Conservation (phyloP, 2,329 filamentous ascomycete species). For the Neophaeococcomyces mojaviensis region DNA sequence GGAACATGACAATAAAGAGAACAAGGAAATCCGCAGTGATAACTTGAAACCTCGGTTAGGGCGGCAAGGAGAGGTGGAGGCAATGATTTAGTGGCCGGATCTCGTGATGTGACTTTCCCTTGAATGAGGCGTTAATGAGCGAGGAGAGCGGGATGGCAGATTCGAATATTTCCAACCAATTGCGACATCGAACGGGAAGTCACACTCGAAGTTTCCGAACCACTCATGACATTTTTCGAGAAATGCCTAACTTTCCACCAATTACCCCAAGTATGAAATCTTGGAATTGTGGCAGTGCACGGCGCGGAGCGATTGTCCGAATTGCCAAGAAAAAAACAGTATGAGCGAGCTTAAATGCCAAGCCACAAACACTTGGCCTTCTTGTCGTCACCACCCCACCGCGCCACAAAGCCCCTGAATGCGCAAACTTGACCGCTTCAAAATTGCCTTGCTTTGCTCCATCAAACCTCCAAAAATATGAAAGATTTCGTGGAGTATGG, state of each 20-base stretch:
- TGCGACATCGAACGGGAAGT: not conserved
- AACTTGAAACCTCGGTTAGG: not conserved
- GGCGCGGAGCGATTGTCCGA: constrained; percentile 1
- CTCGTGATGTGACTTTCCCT: not conserved
- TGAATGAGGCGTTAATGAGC: not conserved
- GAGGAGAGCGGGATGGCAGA: not conserved
- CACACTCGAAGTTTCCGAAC: constrained; percentile 4
- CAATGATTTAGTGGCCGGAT: constrained; percentile 1
- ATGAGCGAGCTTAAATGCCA: not conserved
- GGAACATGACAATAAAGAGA: too few species aligned
- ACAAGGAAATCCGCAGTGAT: too few species aligned
- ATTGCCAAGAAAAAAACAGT: not conserved
- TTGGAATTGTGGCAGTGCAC: not conserved
- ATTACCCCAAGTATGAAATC: not conserved
- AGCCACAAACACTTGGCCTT: constrained; percentile 4
- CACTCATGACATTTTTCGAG: not conserved
- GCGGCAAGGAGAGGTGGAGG: not conserved
- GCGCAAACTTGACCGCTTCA: constrained; percentile 1
- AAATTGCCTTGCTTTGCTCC: not conserved
- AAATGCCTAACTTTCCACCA: not conserved
- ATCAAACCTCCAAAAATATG: not conserved
- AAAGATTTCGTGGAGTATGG: not conserved
- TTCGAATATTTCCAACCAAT: not conserved
- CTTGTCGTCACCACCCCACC: constrained; percentile 2
- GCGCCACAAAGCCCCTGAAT: not conserved